These are phyloP conservation scores for Calonectria pauciramosa DNA, from an alignment of 2,329 filamentous ascomycete genomes.

Conservation along the genomic window DNA sequence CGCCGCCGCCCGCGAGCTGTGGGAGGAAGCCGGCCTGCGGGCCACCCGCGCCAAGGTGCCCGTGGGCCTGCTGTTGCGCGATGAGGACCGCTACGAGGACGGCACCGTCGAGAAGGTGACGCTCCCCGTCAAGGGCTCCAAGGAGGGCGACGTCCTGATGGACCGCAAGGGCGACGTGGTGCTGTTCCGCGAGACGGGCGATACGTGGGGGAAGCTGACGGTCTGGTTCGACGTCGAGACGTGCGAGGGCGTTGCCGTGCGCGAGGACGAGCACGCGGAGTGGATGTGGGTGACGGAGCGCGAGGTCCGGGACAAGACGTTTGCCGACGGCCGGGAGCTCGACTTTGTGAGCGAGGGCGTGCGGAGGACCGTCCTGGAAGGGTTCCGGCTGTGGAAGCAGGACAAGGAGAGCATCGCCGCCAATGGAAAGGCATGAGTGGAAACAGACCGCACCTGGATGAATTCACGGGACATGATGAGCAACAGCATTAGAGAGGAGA, in stretches of 20 bases:
- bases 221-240: slow-evolving; percentile 46
- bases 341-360: slow-evolving; percentile 51
- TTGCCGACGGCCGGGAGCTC: slow-evolving; percentile 45
- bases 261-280: slow-evolving; percentile 55
- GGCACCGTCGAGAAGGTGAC: neutral
- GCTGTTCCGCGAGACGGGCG: slow-evolving; percentile 41
- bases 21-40: slow-evolving; percentile 59
- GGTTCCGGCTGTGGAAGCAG: slow-evolving; percentile 47
- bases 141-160: slow-evolving; percentile 38
- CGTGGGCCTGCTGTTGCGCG: slow-evolving; percentile 34
- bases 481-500: too few species aligned
- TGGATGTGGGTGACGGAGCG: slow-evolving; percentile 56
- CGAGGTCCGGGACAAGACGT: slow-evolving; percentile 46
- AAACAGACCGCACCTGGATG: neutral
- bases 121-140: neutral
- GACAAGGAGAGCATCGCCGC: neutral
- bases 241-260: slow-evolving; percentile 44
- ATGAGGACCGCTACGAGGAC: neutral
- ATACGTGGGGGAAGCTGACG: slow-evolving; percentile 48
- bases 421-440: neutral
- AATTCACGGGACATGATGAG: too few species aligned
- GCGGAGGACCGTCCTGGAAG: slow-evolving; percentile 49
- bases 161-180: slow-evolving; percentile 40
- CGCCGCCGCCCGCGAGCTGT: slow-evolving; percentile 58
- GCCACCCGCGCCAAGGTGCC: slow-evolving; percentile 44